Percentiles rank a stretch among this genome's conserved stretches.
Conservation (phyloP, 495 filamentous ascomycete species). For the Penicillium macrosclerotiorum region DNA sequence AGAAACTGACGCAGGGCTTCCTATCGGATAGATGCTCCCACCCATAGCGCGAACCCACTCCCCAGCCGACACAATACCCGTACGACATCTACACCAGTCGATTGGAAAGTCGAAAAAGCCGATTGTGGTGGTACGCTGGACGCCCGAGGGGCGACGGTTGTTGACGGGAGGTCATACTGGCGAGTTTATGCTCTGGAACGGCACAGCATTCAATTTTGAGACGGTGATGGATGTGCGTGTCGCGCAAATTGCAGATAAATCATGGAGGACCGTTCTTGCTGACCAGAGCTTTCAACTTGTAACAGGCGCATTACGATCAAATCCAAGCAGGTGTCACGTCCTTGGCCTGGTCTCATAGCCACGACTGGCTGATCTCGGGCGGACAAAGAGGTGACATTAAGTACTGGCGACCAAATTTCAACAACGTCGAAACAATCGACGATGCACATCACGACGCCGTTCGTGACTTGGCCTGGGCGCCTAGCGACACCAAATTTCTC, state of each 20-base stretch:
- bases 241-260: not conserved
- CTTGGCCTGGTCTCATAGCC: slow-evolving; percentile 84
- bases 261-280: not conserved
- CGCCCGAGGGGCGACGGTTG: slow-evolving; percentile 86
- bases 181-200: slow-evolving; percentile 98
- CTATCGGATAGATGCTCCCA: slow-evolving; percentile 70
- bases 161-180: slow-evolving; percentile 93
- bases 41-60: slow-evolving; percentile 69
- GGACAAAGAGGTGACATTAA: slow-evolving; percentile 95
- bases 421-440: slow-evolving; percentile 93
- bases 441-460: slow-evolving; percentile 88
- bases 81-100: slow-evolving; percentile 89
- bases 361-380: slow-evolving; percentile 94
- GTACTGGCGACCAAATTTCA: slow-evolving; percentile 99
- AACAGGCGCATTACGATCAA: slow-evolving; percentile 76
- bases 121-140: slow-evolving; percentile 97
- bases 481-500: slow-evolving; percentile 91
- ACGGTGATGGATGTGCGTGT: slow-evolving; percentile 83
- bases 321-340: slow-evolving; percentile 76
- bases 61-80: slow-evolving; percentile 79
- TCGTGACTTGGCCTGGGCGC: slow-evolving; percentile 87
- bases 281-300: not conserved
- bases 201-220: slow-evolving; percentile 98
- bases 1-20: slow-evolving; percentile 8
- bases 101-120: slow-evolving; percentile 97